A percentile compares a stretch with the other conserved stretches of the same genome.
These are phyloP conservation scores for Jaltomata sinuosa DNA, from an alignment of 257 asterid species.

Conservation along the genomic window DNA sequence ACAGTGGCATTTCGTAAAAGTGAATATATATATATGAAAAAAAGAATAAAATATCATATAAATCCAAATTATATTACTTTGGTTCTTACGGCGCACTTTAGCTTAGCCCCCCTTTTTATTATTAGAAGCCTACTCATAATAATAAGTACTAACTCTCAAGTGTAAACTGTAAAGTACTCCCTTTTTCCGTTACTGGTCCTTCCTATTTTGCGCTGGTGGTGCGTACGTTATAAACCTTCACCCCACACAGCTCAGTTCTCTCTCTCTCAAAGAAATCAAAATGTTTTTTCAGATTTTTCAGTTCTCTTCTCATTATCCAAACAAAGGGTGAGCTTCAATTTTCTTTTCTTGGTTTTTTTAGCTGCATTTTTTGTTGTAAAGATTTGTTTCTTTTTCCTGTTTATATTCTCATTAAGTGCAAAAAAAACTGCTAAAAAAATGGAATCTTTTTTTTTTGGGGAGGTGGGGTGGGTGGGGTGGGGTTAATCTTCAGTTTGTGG, in stretches of 20 bases:
- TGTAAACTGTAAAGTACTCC: background rate
- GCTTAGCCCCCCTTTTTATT: background rate
- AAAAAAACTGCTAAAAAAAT: background rate
- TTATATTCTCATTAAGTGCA: background rate
- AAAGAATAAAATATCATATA: background rate
- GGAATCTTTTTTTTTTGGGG: background rate
- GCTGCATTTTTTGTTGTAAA: background rate
- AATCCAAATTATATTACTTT: background rate
- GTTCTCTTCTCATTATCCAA: background rate
- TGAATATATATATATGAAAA: background rate
- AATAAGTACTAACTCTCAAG: too few relatives aligned
- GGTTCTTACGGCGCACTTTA: conserved; percentile 14
- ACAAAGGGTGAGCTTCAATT: conserved; percentile 7
- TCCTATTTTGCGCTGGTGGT: conserved; percentile 11
- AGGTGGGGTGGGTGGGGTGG: background rate
- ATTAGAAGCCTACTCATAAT: background rate
- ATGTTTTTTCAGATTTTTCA: conserved; percentile 6
- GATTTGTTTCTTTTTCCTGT: background rate
- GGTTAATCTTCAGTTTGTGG: background rate
- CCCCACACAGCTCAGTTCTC: conserved; percentile 11
- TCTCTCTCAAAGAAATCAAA: background rate
- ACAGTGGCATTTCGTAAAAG: background rate
- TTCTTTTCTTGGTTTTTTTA: background rate
- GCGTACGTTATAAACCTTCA: conserved; percentile 23
- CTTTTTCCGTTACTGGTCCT: background rate